Evolutionary conservation across 345 rosid species (phyloP).

Genomic region (Citrus glauca): DNA sequence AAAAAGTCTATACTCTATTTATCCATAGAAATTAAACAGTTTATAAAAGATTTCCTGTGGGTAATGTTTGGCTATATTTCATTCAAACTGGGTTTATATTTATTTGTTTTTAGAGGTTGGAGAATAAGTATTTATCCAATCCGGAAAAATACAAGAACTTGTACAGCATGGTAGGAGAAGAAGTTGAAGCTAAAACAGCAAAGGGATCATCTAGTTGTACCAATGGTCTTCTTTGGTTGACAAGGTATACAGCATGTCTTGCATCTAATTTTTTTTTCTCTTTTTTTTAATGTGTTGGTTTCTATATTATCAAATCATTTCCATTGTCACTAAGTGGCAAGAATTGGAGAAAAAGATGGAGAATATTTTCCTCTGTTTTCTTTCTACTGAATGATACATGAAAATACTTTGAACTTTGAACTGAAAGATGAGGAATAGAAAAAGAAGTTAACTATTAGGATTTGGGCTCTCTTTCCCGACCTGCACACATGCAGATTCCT

Average conservation of each 20-base stretch:
- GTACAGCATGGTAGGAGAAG: conserved; percentile 77
- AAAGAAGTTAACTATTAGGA: background rate
- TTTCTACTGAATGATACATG: background rate
- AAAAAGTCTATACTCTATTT: background rate
- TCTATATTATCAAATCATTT: background rate
- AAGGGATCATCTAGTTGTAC: conserved; percentile 90
- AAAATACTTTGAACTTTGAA: conserved; percentile 1
- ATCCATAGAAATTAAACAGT: background rate
- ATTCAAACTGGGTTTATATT: background rate
- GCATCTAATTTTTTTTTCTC: background rate
- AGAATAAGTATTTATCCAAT: conserved; percentile 61
- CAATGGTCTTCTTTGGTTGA: conserved; percentile 95
- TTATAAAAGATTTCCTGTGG: background rate
- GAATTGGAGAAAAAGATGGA: background rate
- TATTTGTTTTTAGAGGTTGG: conserved; percentile 66
- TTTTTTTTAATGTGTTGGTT: background rate
- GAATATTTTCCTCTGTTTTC: background rate
- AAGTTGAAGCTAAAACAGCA: conserved; percentile 71
- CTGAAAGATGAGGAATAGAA: background rate
- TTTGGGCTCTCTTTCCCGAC: background rate
- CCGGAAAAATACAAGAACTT: conserved; percentile 58
- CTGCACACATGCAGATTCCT: background rate
- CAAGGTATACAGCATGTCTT: conserved; percentile 44
- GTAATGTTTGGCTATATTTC: background rate
- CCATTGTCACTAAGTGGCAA: background rate